Percentiles rank a stretch among this genome's conserved stretches.
Conservation (phyloP, 257 asterid genomes). For the Mentha longifolia region DNA sequence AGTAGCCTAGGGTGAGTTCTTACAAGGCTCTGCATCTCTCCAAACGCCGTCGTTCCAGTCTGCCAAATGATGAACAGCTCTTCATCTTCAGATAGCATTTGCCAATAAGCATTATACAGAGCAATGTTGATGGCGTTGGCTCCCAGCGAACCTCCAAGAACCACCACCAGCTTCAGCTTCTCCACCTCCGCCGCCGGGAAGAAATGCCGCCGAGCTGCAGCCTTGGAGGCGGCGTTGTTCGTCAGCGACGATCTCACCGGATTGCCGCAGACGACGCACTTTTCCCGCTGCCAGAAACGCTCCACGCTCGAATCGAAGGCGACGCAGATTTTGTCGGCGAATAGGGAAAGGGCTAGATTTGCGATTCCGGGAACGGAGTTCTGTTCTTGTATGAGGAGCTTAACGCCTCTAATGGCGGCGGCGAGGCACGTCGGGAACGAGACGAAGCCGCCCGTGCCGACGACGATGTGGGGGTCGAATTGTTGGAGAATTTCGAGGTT, state of each 20-base stretch:
- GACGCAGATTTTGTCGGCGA: constrained; percentile 49
- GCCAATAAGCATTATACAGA: constrained; percentile 41
- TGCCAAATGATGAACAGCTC: constrained; percentile 64
- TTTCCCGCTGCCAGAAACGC: constrained; percentile 48
- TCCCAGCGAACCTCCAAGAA: constrained; percentile 69
- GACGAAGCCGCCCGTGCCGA: constrained; percentile 68
- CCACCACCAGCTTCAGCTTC: constrained; percentile 51
- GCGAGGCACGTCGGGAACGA: constrained; percentile 65
- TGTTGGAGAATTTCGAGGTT: constrained; percentile 45
- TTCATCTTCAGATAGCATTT: constrained; percentile 46
- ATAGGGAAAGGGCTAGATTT: constrained; percentile 50
- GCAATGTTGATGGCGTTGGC: constrained; percentile 53
- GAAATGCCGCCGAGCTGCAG: constrained; percentile 44
- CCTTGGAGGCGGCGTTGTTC: constrained; percentile 32
- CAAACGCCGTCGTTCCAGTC: constrained; percentile 40
- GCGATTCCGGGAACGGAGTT: constrained; percentile 59
- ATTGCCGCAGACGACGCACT: constrained; percentile 57
- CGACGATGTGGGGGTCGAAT: constrained; percentile 52
- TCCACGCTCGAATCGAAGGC: constrained; percentile 57
- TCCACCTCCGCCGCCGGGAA: constrained; percentile 42
- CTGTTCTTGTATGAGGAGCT: constrained; percentile 59
- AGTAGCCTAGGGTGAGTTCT: constrained; percentile 53
- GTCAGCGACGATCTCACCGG: constrained; percentile 57
- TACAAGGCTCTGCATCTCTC: constrained; percentile 62
- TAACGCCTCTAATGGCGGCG: constrained; percentile 51